These are phyloP conservation scores for Corymbia calophylla DNA, from an alignment of 441 rosid genomes.

Conservation along the genomic window DNA sequence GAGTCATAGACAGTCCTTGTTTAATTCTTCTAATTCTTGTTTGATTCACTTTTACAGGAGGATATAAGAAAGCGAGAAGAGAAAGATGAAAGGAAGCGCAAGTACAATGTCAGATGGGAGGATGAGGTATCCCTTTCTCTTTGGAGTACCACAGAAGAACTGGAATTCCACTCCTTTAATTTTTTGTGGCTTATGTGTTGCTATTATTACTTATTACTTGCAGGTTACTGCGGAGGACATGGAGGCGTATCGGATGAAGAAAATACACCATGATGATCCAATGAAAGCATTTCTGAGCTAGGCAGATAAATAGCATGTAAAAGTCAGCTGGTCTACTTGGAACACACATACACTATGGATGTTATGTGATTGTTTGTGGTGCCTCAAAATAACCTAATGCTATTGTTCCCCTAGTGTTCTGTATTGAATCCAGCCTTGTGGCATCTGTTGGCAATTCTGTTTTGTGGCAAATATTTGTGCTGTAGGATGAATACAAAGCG, in stretches of 20 bases:
- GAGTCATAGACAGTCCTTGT: background rate
- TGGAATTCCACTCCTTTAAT: background rate
- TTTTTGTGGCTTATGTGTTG: background rate
- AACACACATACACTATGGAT: background rate
- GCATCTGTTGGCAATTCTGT: background rate
- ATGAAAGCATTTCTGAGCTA: slow-evolving; percentile 60
- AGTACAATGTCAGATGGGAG: slow-evolving; percentile 74
- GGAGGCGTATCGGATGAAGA: slow-evolving; percentile 94
- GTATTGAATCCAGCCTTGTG: background rate
- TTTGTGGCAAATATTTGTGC: background rate
- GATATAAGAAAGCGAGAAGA: slow-evolving; percentile 59
- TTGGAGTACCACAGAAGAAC: background rate
- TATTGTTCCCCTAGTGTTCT: background rate
- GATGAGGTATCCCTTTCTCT: slow-evolving; percentile 48
- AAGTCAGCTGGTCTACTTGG: background rate
- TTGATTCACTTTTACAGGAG: slow-evolving; percentile 36
- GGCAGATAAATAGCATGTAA: background rate
- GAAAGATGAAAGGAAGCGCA: slow-evolving; percentile 88
- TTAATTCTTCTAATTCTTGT: background rate
- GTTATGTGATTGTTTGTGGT: background rate
- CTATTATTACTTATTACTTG: background rate
- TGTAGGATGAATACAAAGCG: background rate
- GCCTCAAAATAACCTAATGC: background rate
- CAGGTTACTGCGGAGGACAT: slow-evolving; percentile 83
- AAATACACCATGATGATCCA: slow-evolving; percentile 69